Evolutionary conservation across 805 yeast species (phyloP), one percentile per base, ranked within the genome.

Genomic region (Ogataea polymorpha): DNA sequence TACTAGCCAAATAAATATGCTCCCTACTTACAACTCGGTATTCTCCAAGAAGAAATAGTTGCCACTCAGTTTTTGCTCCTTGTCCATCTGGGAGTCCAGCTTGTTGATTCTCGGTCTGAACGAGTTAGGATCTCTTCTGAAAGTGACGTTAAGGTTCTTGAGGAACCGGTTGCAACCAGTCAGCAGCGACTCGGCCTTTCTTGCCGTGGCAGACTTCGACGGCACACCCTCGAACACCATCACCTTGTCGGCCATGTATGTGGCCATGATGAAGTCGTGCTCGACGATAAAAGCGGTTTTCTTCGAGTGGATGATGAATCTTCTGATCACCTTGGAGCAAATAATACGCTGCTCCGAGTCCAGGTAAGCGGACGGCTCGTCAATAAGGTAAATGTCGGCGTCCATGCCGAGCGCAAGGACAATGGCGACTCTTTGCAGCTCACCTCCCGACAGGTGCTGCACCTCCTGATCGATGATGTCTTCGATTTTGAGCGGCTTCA

Each of bases 201-300:
- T 84, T 28, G 99, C 98, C 53, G 68, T 63, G 24, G 99, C 91
- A 53, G 82, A 74, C 63, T 77, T 75, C 20, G 98, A 88, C 40
- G 99, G 98, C 50, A 70, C 59, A 67, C 99, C 99, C 68, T 93
- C 99, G 61, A 91, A 93, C 42, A 93, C 98, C 78, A 93, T 91
- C 58, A 93, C 99, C 62, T 95, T 80, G 70, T 93, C 99, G 50
- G 99, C 99, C 75, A 93, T 78, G 66, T 93, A 93, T 13, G 99
- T 93, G 51, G 99, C 98, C 99, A 93, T 93, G 74, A 93, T 93
- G 79, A 93, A 93, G 79, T 93, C 99, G 81, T 93, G 99, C 82
- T 93, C 99, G 45, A 93, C 99, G 58, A 93, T 75, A 66, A 93
- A 93, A n/a, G 99, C 99, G 33, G 98, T 91, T 77, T 91, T 93